Evolutionary conservation across 179 eudicot genomes (phyloP), one percentile per base, ranked within the genome.

Genomic region (Spinacia oleracea): DNA sequence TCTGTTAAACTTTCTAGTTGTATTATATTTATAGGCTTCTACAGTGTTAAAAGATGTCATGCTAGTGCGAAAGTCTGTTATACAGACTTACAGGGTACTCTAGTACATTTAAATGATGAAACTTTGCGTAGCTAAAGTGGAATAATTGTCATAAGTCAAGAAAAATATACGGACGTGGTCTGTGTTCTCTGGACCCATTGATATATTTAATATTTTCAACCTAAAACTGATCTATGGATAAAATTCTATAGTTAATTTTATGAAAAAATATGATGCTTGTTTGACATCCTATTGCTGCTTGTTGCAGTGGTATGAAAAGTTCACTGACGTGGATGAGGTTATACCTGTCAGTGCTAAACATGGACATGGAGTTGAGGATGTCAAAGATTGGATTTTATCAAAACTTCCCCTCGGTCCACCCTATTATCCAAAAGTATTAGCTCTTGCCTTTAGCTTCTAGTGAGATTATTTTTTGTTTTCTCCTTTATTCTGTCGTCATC

Each of bases 341-440:
- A 96, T 96, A 81, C 99, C 99, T 59, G 99, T 96, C 82, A 96
- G 99, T 89, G 99, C 99, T 40, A 96, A 91, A 84, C 90, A 83
- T 83, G 99, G 98, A 70, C 96, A 93, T 40, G 99, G 99, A 76
- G 92, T 96, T 82, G 98, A 93, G 23, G 99, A 96, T 86, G 89
- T 96, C 81, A 93, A 85, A 86, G 97, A 91, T 40, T 96, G 99
- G 99, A 93, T 96, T 78, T 79, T 96, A 31, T 91, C 98, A 76
- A 96, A 96, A 84, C 92, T 96, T 83, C 99, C 98, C 45, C 71
- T 76, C 70, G 99, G 98, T 67, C 99, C 99, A 55, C 87, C 96
- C 70, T 90, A 86, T 74, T 96, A 90, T 81, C 93, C 99, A 38
- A 96, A 96, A 91, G 98, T 91, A 85, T 73, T 60, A 65, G 20